Evolutionary conservation across 108 stramenopile species (phyloP), one percentile per base, ranked within the genome.

Genomic region (Licmophora abbreviata): DNA sequence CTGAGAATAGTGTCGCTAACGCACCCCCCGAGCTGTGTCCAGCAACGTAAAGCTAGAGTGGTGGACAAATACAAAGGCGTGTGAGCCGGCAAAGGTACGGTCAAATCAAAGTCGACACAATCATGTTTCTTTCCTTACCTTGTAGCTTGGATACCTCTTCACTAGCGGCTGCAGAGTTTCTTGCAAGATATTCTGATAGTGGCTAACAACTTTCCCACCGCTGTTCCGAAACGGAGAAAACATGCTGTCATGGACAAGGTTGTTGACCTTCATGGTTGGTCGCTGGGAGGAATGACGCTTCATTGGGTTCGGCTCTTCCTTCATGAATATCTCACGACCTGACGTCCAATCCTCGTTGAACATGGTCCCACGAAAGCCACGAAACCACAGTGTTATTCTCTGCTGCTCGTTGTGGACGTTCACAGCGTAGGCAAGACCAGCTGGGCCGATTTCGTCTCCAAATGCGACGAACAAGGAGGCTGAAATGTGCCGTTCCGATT

Each of bases 1-100:
- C 73, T 49, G 76, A 71, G 59, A 81, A 77, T 10, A 89, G 28
- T 0, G 79, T 76, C 1, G 78, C 68, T 9, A 89, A 44, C 1
- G 81, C 88, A 0, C 73, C 88, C 6, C 81, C 88, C 8, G 81
- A 47, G 28, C 63, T 63, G 35, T 85, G 83, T 0, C 88, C 88
- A n/a, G 81, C 81, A 5, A 81, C 66, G 51, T 79, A 78, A 8
- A 80, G 41, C 21, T n/a, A n/a, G n/a, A n/a, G n/a, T n/a, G n/a
- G n/a, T n/a, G n/a, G n/a, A n/a, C n/a, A n/a, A n/a, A n/a, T n/a
- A n/a, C n/a, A n/a, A n/a, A n/a, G n/a, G n/a, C n/a, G n/a, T n/a
- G n/a, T n/a, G n/a, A n/a, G n/a, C n/a, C n/a, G n/a, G n/a, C n/a
- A n/a, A n/a, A n/a, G n/a, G n/a, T n/a, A n/a, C n/a, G n/a, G n/a